Evolutionary conservation across 306 rosid genomes (phyloP), one percentile per base, ranked within the genome.

Genomic region (Inga laurina): DNA sequence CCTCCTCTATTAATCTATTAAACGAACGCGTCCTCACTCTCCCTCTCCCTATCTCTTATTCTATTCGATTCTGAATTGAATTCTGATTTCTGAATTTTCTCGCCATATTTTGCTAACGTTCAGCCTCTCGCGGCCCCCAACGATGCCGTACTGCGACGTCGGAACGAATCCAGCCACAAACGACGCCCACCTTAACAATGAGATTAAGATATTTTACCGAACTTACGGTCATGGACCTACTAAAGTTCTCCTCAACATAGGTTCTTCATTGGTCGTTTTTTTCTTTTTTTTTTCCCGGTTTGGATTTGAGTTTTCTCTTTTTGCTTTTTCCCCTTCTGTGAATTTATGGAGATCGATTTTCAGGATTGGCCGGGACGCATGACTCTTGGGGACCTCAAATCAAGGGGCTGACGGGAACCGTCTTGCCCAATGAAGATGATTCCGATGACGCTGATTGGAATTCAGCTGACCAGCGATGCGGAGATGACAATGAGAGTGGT

Each of bases 301-400:
- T 74, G 71, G 72, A 0, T 67, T 84, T 34, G 69, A 32, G 5
- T 7, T 22, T 77, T 10, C 10, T 71, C 4, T 37, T 69, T 69
- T 41, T 16, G 18, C 77, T 19, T 62, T 7, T n/a, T 3, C 27
- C 32, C 13, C 15, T 59, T 59, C 32, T 21, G 27, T 82, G 82
- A 85, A 78, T 83, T 77, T 83, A 0, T 41, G 65, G 73, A 27
- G 27, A 72, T 84, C 4, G 49, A 78, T 72, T 67, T 27, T 76
- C 92, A 97, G 99, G 99, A 74, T 90, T 97, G 91, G 99, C 99
- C 2, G 91, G 94, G 39, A 92, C 99, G 3, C 97, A 92, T 77
- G 97, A 89, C 1, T 90, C 93, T 6, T 97, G 99, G 99, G 91
- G 88, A 1, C 99, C 98, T 39, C 99, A 97, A 83, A 88, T 97